These are phyloP conservation scores for Naematelia aurantialba DNA, from an alignment of 768 basidiomycete species.

Conservation along the genomic window DNA sequence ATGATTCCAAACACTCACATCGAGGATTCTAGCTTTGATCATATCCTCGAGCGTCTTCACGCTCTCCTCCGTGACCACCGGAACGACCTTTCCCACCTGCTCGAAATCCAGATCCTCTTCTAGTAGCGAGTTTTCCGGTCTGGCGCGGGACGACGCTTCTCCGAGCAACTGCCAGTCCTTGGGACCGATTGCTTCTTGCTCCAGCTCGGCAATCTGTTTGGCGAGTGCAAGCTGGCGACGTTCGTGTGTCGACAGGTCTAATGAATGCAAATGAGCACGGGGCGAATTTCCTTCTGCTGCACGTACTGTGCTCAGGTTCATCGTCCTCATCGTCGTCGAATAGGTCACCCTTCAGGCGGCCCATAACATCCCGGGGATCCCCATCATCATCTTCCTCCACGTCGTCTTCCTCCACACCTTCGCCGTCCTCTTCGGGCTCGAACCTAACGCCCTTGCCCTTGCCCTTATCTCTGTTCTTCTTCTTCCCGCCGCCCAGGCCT, in stretches of 20 bases:
- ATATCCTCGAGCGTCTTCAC: slow-evolving; percentile 78
- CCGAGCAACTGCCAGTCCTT: slow-evolving; percentile 94
- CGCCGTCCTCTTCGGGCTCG: slow-evolving; percentile 20
- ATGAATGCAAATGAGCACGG: background rate
- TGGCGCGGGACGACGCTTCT: slow-evolving; percentile 72
- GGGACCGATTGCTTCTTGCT: slow-evolving; percentile 76
- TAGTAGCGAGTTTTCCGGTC: slow-evolving; percentile 86
- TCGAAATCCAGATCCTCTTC: slow-evolving; percentile 96
- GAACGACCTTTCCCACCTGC: slow-evolving; percentile 76
- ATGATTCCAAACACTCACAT: slow-evolving; percentile 55
- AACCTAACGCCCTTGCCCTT: slow-evolving; percentile 31
- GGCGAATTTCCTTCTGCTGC: background rate
- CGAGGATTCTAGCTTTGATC: slow-evolving; percentile 83
- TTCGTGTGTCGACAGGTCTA: slow-evolving; percentile 69
- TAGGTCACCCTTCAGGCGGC: slow-evolving; percentile 70
- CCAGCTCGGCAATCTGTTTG: slow-evolving; percentile 74
- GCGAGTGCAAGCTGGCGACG: slow-evolving; percentile 68
- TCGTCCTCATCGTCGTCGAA: slow-evolving; percentile 57
- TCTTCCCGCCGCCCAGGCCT: slow-evolving; percentile 13
- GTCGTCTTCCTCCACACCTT: slow-evolving; percentile 21
- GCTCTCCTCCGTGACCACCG: slow-evolving; percentile 81
- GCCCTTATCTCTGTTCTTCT: slow-evolving; percentile 22
- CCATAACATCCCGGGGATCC: slow-evolving; percentile 56
- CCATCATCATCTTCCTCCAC: slow-evolving; percentile 39
- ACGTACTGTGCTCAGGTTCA: slow-evolving; percentile 44